Evolutionary conservation across 2,329 filamentous ascomycete genomes (phyloP), one percentile per base, ranked within the genome.

Genomic region (Rhynchosporium graminicola): DNA sequence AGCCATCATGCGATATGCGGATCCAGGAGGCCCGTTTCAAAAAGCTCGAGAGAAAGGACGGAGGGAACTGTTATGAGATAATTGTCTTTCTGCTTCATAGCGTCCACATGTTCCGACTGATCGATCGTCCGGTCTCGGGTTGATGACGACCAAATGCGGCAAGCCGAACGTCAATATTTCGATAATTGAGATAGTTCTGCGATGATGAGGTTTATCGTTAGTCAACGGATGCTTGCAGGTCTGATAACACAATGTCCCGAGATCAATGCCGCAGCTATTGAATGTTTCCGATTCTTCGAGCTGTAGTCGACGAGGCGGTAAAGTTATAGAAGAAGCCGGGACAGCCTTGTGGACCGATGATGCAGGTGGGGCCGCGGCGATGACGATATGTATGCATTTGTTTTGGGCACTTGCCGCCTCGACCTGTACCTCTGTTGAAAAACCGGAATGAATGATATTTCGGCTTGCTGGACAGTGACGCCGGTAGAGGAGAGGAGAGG

Each of bases 1-100:
- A 29, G 69, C 66, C 70, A 72, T 72, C 55, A 46, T 51, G 31
- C 26, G 52, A 43, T 20, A 43, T 10, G 3, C 38, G 12, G n/a
- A 40, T 33, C 20, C 42, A 31, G n/a, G 43, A 46, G 29, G 51
- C n/a, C 26, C 12, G 33, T 33, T 40, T 42, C 51, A 40, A 20
- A 28, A 2, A 2, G 7, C 50, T 40, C 26, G 9, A 12, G n/a
- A 26, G 20, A 26, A 15, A 63, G 15, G 50, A 42, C 26, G 20
- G 15, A 46, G 20, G 15, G 43, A 26, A 12, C 26, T 33, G 26
- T 36, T 43, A 42, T 61, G 57, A 26, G 52, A 43, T 33, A 46
- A 36, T 42, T 57, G 58, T 50, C 47, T 58, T 58, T 60, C 58
- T 55, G 46, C 62, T 63, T 59, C 57, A 60, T 59, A 63, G 29